Percentiles rank a stretch among this genome's conserved stretches.
phyloP scores from a whole-genome alignment of 768 basidiomycete species.

The Amanita molliuscula region DNA sequence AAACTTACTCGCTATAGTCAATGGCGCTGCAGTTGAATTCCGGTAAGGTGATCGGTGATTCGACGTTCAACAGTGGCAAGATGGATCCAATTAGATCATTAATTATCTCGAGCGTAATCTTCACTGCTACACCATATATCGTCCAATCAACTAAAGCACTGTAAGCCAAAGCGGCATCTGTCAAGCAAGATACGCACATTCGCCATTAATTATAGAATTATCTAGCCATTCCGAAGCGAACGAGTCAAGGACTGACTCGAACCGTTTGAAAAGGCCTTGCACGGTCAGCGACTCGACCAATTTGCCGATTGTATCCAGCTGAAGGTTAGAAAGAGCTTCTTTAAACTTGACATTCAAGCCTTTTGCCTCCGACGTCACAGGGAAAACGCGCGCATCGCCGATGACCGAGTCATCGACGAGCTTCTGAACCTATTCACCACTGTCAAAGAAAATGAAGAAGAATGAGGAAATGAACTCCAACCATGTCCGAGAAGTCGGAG shows the following conservation, averaged over 20 bases:
- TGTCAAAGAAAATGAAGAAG: not conserved
- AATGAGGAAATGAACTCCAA: constrained; percentile 17
- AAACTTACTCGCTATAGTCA: constrained; percentile 30
- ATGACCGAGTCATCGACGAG: constrained; percentile 32
- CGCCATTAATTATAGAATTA: constrained; percentile 27
- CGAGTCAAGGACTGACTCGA: constrained; percentile 25
- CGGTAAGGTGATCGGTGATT: constrained; percentile 18
- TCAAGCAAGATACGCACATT: constrained; percentile 27
- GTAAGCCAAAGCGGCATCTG: not conserved
- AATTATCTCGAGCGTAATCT: constrained; percentile 28
- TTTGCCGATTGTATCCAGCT: constrained; percentile 3
- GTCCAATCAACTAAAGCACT: constrained; percentile 42
- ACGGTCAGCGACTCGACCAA: constrained; percentile 20
- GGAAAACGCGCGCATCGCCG: constrained; percentile 31
- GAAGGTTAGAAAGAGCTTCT: constrained; percentile 2
- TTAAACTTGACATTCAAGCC: constrained; percentile 6
- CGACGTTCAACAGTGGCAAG: constrained; percentile 18
- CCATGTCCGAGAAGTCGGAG: constrained; percentile 53
- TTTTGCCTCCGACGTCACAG: constrained; percentile 30
- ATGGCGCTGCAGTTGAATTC: constrained; percentile 21
- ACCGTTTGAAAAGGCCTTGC: constrained; percentile 30
- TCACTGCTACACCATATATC: constrained; percentile 35
- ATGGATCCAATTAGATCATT: constrained; percentile 24
- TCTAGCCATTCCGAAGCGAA: constrained; percentile 39
- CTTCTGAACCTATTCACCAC: constrained; percentile 32